Percentiles rank a stretch among this genome's conserved stretches.
These are phyloP conservation scores for Fomes fomentarius DNA, from an alignment of 1,284 basidiomycete species.

Conservation along the genomic window DNA sequence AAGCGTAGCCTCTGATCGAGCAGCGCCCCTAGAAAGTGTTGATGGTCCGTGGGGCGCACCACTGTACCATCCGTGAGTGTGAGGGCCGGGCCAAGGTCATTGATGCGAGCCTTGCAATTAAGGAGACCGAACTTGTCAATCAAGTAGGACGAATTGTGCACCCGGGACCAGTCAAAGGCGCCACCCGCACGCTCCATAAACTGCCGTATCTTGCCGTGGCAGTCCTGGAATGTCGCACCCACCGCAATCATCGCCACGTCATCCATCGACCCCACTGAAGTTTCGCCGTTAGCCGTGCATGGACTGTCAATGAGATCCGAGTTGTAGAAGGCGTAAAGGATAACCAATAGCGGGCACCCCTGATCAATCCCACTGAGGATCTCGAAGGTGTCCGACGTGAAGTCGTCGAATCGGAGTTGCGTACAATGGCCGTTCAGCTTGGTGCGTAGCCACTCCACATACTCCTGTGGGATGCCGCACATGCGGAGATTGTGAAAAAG, in stretches of 20 bases:
- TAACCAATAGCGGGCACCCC: conserved; percentile 37
- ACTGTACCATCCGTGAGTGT: conserved; percentile 8
- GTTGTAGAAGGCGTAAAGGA: conserved; percentile 40
- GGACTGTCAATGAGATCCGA: conserved; percentile 27
- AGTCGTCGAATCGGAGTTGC: conserved; percentile 7
- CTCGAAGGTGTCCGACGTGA: neutral
- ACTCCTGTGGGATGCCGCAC: conserved; percentile 31
- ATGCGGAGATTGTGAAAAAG: too few relatives aligned
- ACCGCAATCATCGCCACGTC: conserved; percentile 25
- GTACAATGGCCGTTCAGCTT: conserved; percentile 29
- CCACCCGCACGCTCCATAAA: conserved; percentile 13
- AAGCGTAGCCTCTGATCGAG: conserved; percentile 40
- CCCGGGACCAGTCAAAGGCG: conserved; percentile 26
- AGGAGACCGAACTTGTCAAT: too few relatives aligned
- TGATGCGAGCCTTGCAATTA: conserved; percentile 6
- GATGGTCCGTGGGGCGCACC: conserved; percentile 6
- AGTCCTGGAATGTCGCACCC: conserved; percentile 13
- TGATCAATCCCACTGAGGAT: too few relatives aligned
- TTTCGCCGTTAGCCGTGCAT: conserved; percentile 13
- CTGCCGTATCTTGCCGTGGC: conserved; percentile 15
- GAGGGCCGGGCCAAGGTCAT: conserved; percentile 14
- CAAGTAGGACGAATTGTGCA: conserved; percentile 29
- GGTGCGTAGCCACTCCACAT: conserved; percentile 27
- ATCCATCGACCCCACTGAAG: conserved; percentile 33
- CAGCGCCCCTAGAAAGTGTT: conserved; percentile 39